phyloP scores from a whole-genome alignment of 768 basidiomycete species.

The Sarcodon sp. region DNA sequence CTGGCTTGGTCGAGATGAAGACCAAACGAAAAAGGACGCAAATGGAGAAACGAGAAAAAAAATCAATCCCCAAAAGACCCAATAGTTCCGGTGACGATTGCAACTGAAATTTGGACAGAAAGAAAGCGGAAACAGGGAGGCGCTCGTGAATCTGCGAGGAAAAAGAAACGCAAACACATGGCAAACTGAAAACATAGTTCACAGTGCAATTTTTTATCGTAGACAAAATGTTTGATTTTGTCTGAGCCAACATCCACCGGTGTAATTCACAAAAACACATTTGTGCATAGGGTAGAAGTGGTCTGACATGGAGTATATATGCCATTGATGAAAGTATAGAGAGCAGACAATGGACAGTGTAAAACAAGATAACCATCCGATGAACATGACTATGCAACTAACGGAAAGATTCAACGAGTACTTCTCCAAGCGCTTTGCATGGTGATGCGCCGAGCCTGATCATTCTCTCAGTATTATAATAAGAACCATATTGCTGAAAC shows the following conservation, averaged over 20 bases:
- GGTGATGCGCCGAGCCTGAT: constrained; percentile 63
- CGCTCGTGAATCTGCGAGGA: not conserved
- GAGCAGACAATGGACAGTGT: not conserved
- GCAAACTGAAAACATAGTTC: not conserved
- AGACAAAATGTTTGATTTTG: too few relatives aligned
- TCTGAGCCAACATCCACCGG: too few relatives aligned
- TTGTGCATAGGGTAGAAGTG: too few relatives aligned
- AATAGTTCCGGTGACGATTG: too few relatives aligned
- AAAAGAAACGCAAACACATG: constrained; percentile 6
- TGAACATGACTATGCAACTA: constrained; percentile 2
- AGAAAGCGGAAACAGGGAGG: too few relatives aligned
- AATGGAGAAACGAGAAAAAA: not conserved
- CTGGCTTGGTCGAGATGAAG: not conserved
- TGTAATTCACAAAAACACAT: too few relatives aligned
- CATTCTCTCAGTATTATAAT: not conserved
- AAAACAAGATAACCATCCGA: constrained; percentile 28
- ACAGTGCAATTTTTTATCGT: too few relatives aligned
- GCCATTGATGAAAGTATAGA: too few relatives aligned
- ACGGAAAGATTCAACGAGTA: constrained; percentile 19
- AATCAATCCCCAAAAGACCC: too few relatives aligned
- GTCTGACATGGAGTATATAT: too few relatives aligned
- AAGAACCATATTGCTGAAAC: not conserved
- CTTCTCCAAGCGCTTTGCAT: constrained; percentile 88
- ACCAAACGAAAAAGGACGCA: not conserved
- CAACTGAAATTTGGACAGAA: too few relatives aligned